phyloP scores from a whole-genome alignment of 1,284 basidiomycete species.

The Xerocomus alliaceus region DNA sequence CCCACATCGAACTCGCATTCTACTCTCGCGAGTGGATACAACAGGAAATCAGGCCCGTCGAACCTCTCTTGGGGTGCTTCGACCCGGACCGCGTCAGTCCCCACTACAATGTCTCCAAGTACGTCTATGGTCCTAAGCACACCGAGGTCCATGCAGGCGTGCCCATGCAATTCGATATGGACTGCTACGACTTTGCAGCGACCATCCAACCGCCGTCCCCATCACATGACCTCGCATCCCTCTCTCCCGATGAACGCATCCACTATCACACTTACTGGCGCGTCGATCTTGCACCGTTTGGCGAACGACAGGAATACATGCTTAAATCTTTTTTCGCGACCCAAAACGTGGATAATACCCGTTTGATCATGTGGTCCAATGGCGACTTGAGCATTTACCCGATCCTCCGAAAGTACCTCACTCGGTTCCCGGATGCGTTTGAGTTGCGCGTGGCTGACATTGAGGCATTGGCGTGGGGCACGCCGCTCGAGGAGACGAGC shows the following conservation, averaged over 20 bases:
- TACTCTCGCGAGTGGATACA: slow-evolving; percentile 79
- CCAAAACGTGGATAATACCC: slow-evolving; percentile 70
- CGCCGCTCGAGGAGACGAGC: slow-evolving; percentile 69
- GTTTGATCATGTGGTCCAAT: slow-evolving; percentile 88
- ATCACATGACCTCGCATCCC: slow-evolving; percentile 16
- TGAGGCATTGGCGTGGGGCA: slow-evolving; percentile 70
- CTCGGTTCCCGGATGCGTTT: no score
- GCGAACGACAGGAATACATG: slow-evolving; percentile 83
- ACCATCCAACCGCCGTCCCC: slow-evolving; percentile 76
- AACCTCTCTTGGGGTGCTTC: slow-evolving; percentile 78
- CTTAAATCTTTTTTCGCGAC: slow-evolving; percentile 91
- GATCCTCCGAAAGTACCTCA: slow-evolving; percentile 67
- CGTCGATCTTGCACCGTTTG: slow-evolving; percentile 79
- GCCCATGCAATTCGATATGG: slow-evolving; percentile 75
- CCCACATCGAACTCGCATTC: slow-evolving; percentile 82
- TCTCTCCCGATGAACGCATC: slow-evolving; percentile 54
- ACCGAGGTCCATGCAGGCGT: slow-evolving; percentile 82
- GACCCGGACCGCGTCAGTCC: slow-evolving; percentile 61
- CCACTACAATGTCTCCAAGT: slow-evolving; percentile 72
- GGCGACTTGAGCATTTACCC: slow-evolving; percentile 69
- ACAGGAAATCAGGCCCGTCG: slow-evolving; percentile 65
- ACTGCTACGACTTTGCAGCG: slow-evolving; percentile 88
- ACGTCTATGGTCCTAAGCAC: slow-evolving; percentile 63
- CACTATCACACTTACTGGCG: slow-evolving; percentile 93
- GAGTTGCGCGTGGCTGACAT: slow-evolving; percentile 78